Base-by-base conservation (phyloP, 495 filamentous ascomycete species). In the Massariosphaeria phaeospora region DNA sequence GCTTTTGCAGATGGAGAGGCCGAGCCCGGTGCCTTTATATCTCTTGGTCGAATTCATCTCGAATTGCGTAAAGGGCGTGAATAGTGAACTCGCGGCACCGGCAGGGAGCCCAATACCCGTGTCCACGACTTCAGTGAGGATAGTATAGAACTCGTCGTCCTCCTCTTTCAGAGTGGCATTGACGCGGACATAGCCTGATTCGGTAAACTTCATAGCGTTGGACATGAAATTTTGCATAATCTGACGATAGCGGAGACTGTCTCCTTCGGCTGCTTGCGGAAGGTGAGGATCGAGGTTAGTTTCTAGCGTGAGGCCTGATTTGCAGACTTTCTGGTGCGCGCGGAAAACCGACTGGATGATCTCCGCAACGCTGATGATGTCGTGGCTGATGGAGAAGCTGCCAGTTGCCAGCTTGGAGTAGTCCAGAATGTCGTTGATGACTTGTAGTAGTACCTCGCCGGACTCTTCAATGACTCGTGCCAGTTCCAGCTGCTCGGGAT, bases 341-440 rank as follows among this genome's bases (percentile, higher is more conserved):
- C 79, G 75, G 1, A 79, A 66, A 0, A 84, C 78, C 0, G 79
- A 79, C 1, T 68, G 69, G 24, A 81, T 65, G 49, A 83, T 74
- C 36, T 67, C 72, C n/a, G 48, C 10, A 10, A 63, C 46, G 57
- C 66, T 71, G 23, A 77, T 68, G 26, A 74, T 61, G 42, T 73
- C 72, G 0, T 69, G 63, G 29, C 65, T 70, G 59, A 76, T 68
- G n/a, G 67, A 68, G 49, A 78, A 76, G 61, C 45, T 64, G 8
- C 75, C 74, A 10, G 73, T 72, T 0, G 71, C 61, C 2, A 78
- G 66, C 52, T 77, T 78, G 40, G 73, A 74, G 50, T 75, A 78
- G 63, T 78, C 75, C 40, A 78, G 70, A 33, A 78, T 76, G 46
- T 76, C 73, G 54, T 78, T 78, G 57, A 78, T 76, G 48, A 77